phyloP scores from a whole-genome alignment of 352 stramenopile species.

The Pythium brassicae region DNA sequence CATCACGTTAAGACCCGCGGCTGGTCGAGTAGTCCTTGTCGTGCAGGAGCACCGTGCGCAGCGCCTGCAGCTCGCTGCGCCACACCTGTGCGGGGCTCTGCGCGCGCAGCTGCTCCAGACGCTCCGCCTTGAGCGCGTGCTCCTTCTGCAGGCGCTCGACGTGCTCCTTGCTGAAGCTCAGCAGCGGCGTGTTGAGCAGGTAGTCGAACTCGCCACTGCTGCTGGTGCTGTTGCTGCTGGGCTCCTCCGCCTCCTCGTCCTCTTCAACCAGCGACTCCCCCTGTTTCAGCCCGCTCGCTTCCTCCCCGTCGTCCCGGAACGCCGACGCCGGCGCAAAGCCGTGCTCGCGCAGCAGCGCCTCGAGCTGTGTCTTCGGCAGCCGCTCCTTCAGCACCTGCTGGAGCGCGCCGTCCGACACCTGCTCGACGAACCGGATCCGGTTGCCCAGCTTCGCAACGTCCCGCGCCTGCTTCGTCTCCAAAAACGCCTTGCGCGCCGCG shows the following conservation, averaged over 20 bases:
- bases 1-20: too few relatives aligned
- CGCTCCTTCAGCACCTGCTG: constrained; percentile 84
- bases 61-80: constrained; percentile 52
- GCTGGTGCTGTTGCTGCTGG: constrained; percentile 23
- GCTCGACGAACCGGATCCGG: constrained; percentile 96
- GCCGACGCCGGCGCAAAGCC: constrained; percentile 43
- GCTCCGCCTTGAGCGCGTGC: constrained; percentile 84
- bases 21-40: constrained; percentile 78
- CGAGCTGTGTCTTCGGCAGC: constrained; percentile 55
- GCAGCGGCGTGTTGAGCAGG: constrained; percentile 97
- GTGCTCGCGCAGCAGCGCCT: constrained; percentile 43
- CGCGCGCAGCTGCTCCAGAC: constrained; percentile 84
- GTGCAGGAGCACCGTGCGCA: constrained; percentile 55
- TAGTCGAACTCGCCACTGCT: constrained; percentile 91
- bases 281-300: constrained; percentile 20
- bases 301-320: constrained; percentile 25
- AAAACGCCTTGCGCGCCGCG: constrained; percentile 69
- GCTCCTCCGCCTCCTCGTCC: constrained; percentile 21
- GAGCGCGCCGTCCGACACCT: constrained; percentile 92
- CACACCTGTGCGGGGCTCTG: constrained; percentile 89
- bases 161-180: constrained; percentile 96
- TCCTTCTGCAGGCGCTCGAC: constrained; percentile 89
- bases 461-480: constrained; percentile 76
- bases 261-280: constrained; percentile 2
- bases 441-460: constrained; percentile 92